A percentile compares a stretch with the other conserved stretches of the same genome.
phyloP scores from a whole-genome alignment of 768 basidiomycete genomes.

The Sporobolomyces pararoseus region DNA sequence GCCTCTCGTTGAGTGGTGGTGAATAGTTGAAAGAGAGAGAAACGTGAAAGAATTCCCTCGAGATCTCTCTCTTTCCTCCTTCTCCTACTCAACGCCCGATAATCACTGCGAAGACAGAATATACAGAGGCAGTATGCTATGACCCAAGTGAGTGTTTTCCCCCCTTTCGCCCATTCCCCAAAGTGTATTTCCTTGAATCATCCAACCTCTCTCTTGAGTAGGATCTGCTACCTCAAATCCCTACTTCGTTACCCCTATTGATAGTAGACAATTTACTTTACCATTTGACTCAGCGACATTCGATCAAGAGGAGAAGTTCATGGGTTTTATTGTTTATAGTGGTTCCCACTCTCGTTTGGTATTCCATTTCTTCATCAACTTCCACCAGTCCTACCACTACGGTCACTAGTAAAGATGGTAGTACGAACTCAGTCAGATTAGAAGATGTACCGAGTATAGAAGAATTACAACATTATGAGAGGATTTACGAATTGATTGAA shows the following conservation, averaged over 20 bases:
- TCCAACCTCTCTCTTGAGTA: background rate
- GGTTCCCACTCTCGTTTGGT: background rate
- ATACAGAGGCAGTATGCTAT: conserved; percentile 2
- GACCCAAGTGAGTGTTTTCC: conserved; percentile 6
- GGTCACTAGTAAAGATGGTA: no score
- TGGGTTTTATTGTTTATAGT: background rate
- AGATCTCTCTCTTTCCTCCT: background rate
- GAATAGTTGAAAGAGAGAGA: background rate
- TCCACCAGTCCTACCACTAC: no score
- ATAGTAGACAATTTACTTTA: background rate
- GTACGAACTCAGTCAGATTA: no score
- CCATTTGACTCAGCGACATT: background rate
- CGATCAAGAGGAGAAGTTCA: background rate
- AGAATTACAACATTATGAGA: no score
- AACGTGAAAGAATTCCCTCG: background rate
- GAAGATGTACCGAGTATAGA: no score
- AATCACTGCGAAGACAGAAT: no score
- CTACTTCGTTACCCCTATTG: background rate
- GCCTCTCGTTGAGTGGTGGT: background rate
- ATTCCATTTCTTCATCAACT: no score
- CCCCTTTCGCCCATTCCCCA: background rate
- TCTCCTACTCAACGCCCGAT: no score
- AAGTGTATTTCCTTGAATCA: background rate
- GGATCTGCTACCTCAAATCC: background rate
- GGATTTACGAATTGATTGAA: no score